Evolutionary conservation across 2,329 filamentous ascomycete species (phyloP), one percentile per base, ranked within the genome.

Genomic region (Alternaria tenuissima): DNA sequence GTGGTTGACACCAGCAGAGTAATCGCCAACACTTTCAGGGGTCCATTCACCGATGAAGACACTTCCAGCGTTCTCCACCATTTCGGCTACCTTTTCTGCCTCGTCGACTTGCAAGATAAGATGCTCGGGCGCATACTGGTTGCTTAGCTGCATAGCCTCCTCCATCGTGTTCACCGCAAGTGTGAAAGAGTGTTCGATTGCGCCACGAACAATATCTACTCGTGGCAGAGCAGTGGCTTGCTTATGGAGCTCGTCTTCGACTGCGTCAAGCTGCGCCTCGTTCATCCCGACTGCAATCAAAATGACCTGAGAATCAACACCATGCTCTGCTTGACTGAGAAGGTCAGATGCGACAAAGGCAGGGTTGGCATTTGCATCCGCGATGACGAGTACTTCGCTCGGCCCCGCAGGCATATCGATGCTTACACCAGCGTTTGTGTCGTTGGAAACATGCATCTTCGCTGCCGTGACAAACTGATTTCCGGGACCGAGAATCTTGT

Each of bases 371-470:
- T 89, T 86, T 77, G 89, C 88, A 81, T 99, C 95, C 30, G 95
- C 95, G 52, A 99, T 86, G 57, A 99, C 95, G n/a, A 99, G 87
- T 3, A 99, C 93, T 78, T 99, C 95, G 36, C 93, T 97, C 0
- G 95, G 95, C 0, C 95, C 95, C 36, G 95, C 95, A 11, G 95
- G 95, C 95, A 99, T 99, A 76, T 99, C 95, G 72, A 99, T 99
- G 79, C 93, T 90, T 41, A 97, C 94, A 22, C 92, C 91, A 12
- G 95, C 95, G 61, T 93, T 96, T 44, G 95, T 98, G 77, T 99
- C 95, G 79, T 99, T 99, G 80, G 91, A 92, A 43, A 99, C 95
- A 71, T 94, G 86, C 95, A 99, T 99, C 87, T 99, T 99, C 53
- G 92, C 95, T 0, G 95, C 95, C 0, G 95, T 99, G 41, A 99